Evolutionary conservation across 441 rosid genomes (phyloP).

Genomic region (Lepidium campestre): DNA sequence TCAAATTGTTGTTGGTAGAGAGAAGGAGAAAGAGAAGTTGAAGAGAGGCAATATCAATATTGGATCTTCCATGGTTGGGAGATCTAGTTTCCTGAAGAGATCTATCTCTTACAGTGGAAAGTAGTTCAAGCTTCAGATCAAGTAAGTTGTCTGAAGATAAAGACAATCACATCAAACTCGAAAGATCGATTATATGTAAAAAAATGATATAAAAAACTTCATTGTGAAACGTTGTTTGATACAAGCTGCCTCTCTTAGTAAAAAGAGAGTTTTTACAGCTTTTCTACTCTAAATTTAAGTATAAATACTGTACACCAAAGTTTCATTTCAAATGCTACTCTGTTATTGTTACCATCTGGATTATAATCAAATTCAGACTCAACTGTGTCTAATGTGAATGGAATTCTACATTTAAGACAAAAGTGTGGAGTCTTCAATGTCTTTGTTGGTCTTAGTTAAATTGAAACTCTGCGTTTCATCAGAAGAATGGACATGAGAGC

Average conservation of each 20-base stretch:
- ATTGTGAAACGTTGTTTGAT: not conserved
- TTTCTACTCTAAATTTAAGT: not conserved
- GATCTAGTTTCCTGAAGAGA: constrained; percentile 28
- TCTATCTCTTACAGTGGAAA: constrained; percentile 25
- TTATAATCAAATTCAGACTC: not conserved
- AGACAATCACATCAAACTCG: not conserved
- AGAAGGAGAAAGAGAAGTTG: constrained; percentile 19
- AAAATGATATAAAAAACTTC: not conserved
- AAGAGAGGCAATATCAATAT: constrained; percentile 6
- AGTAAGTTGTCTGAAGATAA: constrained; percentile 1
- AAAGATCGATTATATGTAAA: not conserved
- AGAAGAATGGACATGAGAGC: not conserved
- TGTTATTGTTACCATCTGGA: not conserved
- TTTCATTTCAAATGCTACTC: not conserved
- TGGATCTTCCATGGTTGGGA: constrained; percentile 24
- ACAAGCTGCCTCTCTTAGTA: constrained; percentile 5
- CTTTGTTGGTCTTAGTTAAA: not conserved
- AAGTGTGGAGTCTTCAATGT: not conserved
- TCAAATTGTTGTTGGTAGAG: constrained; percentile 16
- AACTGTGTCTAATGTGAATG: not conserved
- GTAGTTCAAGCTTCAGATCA: not conserved
- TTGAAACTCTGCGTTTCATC: not conserved
- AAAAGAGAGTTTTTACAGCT: not conserved
- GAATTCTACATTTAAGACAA: not conserved
- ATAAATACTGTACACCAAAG: not conserved